These are phyloP conservation scores for Globisporangium yorkense DNA, from an alignment of 352 stramenopile species.

Conservation along the genomic window DNA sequence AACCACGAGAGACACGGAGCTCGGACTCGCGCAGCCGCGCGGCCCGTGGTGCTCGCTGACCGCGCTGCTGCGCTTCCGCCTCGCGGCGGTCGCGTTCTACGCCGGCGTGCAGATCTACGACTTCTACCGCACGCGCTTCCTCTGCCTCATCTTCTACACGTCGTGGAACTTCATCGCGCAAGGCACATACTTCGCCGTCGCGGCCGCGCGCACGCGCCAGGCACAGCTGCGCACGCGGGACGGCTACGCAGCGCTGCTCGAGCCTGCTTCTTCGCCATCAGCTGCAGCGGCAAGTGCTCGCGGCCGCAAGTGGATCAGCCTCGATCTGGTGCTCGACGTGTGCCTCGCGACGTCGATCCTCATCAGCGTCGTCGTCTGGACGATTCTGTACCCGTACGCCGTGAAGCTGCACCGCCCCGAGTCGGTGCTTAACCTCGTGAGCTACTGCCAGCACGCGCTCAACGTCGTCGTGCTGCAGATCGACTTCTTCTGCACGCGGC, in stretches of 20 bases:
- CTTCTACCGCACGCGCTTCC: conserved; percentile 35
- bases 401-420: conserved; percentile 36
- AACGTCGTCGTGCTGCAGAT: conserved; percentile 68
- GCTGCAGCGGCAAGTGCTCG: background rate
- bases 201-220: conserved; percentile 24
- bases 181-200: conserved; percentile 47
- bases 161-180: conserved; percentile 86
- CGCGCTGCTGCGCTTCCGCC: conserved; percentile 33
- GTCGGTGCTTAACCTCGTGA: conserved; percentile 64
- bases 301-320: conserved; percentile 27
- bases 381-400: conserved; percentile 67
- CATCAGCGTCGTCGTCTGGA: conserved; percentile 68
- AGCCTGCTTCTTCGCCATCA: conserved; percentile 2
- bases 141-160: conserved; percentile 73
- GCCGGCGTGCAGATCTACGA: conserved; percentile 51
- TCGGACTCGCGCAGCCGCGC: conserved; percentile 31
- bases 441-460: conserved; percentile 72
- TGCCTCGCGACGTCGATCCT: conserved; percentile 60
- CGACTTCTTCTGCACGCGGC: conserved; percentile 51
- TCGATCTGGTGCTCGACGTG: conserved; percentile 66
- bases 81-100: conserved; percentile 39
- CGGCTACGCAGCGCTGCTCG: conserved; percentile 33
- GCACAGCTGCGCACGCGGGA: conserved; percentile 9
- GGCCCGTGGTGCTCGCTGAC: conserved; percentile 32
- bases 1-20: background rate